These are phyloP conservation scores for Venturia aucupariae DNA, from an alignment of 2,329 filamentous ascomycete species.

Conservation along the genomic window DNA sequence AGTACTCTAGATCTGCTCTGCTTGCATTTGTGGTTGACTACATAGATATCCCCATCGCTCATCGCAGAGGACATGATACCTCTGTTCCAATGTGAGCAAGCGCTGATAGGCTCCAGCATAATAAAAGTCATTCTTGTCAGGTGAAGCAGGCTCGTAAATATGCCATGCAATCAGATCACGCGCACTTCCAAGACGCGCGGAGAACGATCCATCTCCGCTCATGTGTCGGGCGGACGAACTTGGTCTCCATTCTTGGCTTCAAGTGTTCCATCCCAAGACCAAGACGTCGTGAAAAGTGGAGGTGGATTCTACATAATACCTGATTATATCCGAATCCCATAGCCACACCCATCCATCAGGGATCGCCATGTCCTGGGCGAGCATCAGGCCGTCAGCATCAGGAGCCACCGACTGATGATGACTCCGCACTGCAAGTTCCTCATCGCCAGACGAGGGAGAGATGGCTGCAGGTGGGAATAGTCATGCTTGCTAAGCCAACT, in stretches of 20 bases:
- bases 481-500: conserved; percentile 3
- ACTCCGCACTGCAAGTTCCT: not conserved
- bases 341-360: not conserved
- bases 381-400: not conserved
- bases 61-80: too few species aligned
- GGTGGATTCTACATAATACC: not conserved
- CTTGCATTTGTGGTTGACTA: too few species aligned
- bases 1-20: too few species aligned
- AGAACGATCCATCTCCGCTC: conserved; percentile 4
- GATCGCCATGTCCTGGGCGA: not conserved
- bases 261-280: not conserved
- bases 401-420: not conserved
- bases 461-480: not conserved
- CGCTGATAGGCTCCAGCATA: too few species aligned
- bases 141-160: not conserved
- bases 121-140: not conserved
- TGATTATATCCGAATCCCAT: conserved; percentile 1
- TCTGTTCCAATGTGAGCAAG: too few species aligned
- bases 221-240: not conserved
- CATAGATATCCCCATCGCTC: too few species aligned
- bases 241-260: not conserved
- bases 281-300: not conserved
- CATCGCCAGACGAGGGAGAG: not conserved
- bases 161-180: conserved; percentile 1
- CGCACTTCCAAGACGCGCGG: not conserved